Base-by-base conservation (phyloP, 2,329 filamentous ascomycete species). In the Fusarium sp. region DNA sequence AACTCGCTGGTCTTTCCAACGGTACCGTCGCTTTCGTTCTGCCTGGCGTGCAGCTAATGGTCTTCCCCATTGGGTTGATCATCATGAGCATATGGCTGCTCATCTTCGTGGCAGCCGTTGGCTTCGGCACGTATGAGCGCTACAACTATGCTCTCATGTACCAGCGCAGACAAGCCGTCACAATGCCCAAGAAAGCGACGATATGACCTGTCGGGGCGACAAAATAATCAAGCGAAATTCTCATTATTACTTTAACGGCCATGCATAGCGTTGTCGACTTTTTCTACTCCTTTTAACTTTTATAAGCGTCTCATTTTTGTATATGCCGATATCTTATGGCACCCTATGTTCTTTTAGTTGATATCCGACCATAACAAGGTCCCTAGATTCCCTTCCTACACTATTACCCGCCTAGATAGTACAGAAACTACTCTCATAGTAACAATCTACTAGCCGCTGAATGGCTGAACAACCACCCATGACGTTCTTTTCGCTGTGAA, bases 41-140 rank as follows among this genome's bases (percentile, higher is more conserved):
- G 2, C 92, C 92, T 0, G 92, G 92, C 46, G 85, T 88, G 41
- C 85, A 87, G 65, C 84, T 94, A 57, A 83, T 92, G 73, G 87
- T 93, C 65, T 90, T 92, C 79, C 91, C 92, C 10, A 82, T 91
- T 30, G 92, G 92, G 20, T 81, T 91, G n/a, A 81, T 92, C 70
- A 84, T 94, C 73, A 91, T 87, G 4, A 81, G 85, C 41, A 74
- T 86, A 15, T 94, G 92, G 90, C 78, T 88, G 3, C 67, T 85
- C 1, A 65, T 91, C 22, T 87, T 90, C 27, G 53, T 89, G 9
- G 78, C 79, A 1, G 87, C 85, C 24, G 87, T 91, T 66, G 90
- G 86, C 5, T 85, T 86, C 60, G 92, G 92, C 59, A 93, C 91
- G 7, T 85, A 88, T 62, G 86, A 90, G 76, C 85, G 91, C 58